Evolutionary conservation across 2,329 filamentous ascomycete species (phyloP), one percentile per base, ranked within the genome.

Genomic region (Colletotrichum abscissum): DNA sequence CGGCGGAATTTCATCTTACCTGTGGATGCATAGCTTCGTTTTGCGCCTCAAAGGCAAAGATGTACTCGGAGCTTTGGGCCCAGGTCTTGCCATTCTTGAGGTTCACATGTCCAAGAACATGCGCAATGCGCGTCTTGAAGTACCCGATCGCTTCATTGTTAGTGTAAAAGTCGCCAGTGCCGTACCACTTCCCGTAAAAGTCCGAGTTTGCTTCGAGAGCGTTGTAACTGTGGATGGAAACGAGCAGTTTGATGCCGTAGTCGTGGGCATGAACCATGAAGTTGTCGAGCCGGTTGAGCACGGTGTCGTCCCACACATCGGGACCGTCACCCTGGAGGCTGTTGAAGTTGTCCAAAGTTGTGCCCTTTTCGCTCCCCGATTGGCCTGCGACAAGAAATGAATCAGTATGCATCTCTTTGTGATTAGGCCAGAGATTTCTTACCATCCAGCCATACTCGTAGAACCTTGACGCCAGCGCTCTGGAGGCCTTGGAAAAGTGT

Each of bases 21-120:
- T 76, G 66, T 2, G 42, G 64, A 14, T 78, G 74, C 76, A 78
- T 76, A 5, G 74, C 77, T 38, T 78, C 74, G 4, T 77, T 78
- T 12, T 78, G 76, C 5, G 76, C 75, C 42, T 78, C 74, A 22
- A 78, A 78, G 2, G 74, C 76, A 64, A 77, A 78, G 7, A 77
- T 78, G 6, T 78, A 77, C 42, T 77, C 75, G 0, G 75, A 74
- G 60, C 74, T 77, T 55, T 76, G 55, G 1, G 46, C 42, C 76
- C 74, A 78, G 0, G 70, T 56, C 42, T 76, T 77, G 7, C 72
- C 70, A n/a, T 68, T 78, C 14, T 72, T 55, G 3, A 38, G 58
- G 16, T 54, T 76, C 4, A 75, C 73, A 54, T 75, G 73, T n/a
- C 59, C 52, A 54, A 76, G 55, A 9, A 75, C 65, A 22, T 71